phyloP scores from a whole-genome alignment of 2,329 filamentous ascomycete species.

The Colletotrichum spinosum region DNA sequence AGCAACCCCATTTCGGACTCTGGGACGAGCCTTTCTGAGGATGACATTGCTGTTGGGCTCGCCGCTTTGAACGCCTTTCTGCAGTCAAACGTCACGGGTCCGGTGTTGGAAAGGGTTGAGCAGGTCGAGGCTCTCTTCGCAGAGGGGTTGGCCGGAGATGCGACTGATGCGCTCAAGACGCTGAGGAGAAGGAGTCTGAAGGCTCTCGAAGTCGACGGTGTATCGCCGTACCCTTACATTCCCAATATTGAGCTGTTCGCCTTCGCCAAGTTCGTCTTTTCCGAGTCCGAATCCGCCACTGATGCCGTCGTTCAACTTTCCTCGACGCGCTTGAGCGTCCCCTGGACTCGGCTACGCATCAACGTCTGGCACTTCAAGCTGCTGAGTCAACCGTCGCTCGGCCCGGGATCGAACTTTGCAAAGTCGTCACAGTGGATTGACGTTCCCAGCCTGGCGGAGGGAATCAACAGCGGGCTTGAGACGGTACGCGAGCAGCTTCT shows the following conservation, averaged over 20 bases:
- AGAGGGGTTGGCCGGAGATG: conserved; percentile 46
- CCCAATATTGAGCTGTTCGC: conserved; percentile 87
- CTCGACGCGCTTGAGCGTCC: conserved; percentile 56
- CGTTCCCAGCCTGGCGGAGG: conserved; percentile 65
- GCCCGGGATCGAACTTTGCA: conserved; percentile 65
- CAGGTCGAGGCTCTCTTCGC: conserved; percentile 52
- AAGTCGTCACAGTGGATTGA: conserved; percentile 70
- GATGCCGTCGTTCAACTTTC: conserved; percentile 43
- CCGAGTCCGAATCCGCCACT: conserved; percentile 40
- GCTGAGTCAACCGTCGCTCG: conserved; percentile 66
- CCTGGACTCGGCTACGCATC: conserved; percentile 77
- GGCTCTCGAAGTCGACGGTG: conserved; percentile 82
- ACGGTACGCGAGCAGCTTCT: conserved; percentile 55
- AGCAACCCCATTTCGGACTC: conserved; percentile 4
- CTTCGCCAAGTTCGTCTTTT: conserved; percentile 70
- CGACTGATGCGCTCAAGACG: conserved; percentile 12
- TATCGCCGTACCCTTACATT: conserved; percentile 86
- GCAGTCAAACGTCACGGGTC: conserved; percentile 89
- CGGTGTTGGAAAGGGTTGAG: conserved; percentile 67
- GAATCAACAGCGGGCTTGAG: conserved; percentile 57
- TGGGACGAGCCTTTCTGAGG: conserved; percentile 5
- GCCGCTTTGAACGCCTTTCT: conserved; percentile 83
- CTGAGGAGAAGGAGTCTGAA: conserved; percentile 57
- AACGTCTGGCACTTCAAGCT: conserved; percentile 77
- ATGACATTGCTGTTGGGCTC: conserved; percentile 66